These are phyloP conservation scores for Mikania micrantha DNA, from an alignment of 129 eudicot species.

Conservation along the genomic window DNA sequence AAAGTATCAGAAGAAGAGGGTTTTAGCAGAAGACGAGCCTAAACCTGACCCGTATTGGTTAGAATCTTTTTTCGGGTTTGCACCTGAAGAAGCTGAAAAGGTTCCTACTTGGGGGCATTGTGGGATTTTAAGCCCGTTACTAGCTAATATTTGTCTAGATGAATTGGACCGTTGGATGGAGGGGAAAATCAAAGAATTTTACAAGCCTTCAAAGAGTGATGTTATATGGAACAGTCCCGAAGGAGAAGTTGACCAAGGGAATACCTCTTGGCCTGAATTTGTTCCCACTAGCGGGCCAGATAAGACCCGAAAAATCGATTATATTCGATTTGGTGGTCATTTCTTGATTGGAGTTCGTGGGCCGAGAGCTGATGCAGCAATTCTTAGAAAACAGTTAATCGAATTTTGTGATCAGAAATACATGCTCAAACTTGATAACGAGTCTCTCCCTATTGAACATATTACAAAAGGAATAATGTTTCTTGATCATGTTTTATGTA, in stretches of 20 bases:
- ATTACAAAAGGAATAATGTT: slow-evolving; percentile 85
- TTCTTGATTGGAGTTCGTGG: slow-evolving; percentile 92
- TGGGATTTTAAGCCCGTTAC: slow-evolving; percentile 77
- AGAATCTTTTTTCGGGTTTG: slow-evolving; percentile 82
- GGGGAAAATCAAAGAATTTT: slow-evolving; percentile 56
- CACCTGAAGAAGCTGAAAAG: slow-evolving; percentile 93
- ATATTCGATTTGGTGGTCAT: slow-evolving; percentile 82
- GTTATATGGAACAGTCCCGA: slow-evolving; percentile 78
- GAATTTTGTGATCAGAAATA: slow-evolving; percentile 67
- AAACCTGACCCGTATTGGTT: slow-evolving; percentile 99
- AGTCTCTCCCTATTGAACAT: slow-evolving; percentile 79
- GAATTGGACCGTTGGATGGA: slow-evolving; percentile 90
- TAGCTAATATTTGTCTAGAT: slow-evolving; percentile 74
- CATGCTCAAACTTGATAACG: slow-evolving; percentile 70
- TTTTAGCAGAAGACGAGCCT: slow-evolving; percentile 82
- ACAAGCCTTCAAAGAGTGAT: slow-evolving; percentile 65
- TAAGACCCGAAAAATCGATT: slow-evolving; percentile 81
- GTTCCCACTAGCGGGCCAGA: slow-evolving; percentile 94
- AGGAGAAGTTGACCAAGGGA: slow-evolving; percentile 66
- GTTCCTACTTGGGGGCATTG: slow-evolving; percentile 91
- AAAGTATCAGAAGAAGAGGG: slow-evolving; percentile 69
- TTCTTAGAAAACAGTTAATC: slow-evolving; percentile 57
- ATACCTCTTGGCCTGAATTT: slow-evolving; percentile 98
- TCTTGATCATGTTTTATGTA: slow-evolving; percentile 83
- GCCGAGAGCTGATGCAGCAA: slow-evolving; percentile 86